phyloP scores from a whole-genome alignment of 164 flowering plant species.

The Euptelea pleiosperma region DNA sequence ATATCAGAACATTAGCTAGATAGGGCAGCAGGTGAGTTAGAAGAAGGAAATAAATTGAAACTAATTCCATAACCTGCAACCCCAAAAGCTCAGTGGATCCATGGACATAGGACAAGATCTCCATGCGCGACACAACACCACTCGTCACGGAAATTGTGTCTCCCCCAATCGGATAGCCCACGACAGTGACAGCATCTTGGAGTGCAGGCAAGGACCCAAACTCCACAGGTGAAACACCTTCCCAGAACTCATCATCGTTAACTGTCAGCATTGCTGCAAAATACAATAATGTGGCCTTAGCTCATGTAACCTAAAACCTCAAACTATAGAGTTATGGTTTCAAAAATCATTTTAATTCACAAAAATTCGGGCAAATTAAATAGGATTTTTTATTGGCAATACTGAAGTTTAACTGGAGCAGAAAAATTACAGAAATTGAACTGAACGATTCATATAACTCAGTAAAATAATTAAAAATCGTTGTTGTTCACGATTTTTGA shows the following conservation, averaged over 20 bases:
- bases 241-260: slow-evolving; percentile 94
- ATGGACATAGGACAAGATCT: slow-evolving; percentile 93
- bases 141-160: slow-evolving; percentile 99
- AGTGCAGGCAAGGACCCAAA: slow-evolving; percentile 90
- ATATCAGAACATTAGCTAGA: slow-evolving; percentile 13
- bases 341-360: too few relatives aligned
- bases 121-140: slow-evolving; percentile 98
- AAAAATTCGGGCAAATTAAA: too few relatives aligned
- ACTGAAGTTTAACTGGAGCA: too few relatives aligned
- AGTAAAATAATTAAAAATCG: too few relatives aligned
- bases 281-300: background rate
- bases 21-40: background rate
- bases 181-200: slow-evolving; percentile 98
- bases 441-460: too few relatives aligned
- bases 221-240: slow-evolving; percentile 83
- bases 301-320: too few relatives aligned
- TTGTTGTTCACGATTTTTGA: too few relatives aligned
- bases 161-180: slow-evolving; percentile 98
- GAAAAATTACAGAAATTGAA: too few relatives aligned
- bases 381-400: too few relatives aligned
- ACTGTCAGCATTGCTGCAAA: slow-evolving; percentile 89
- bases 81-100: slow-evolving; percentile 98
- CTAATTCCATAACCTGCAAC: slow-evolving; percentile 58
- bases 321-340: too few relatives aligned
- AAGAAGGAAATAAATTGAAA: background rate